phyloP scores from a whole-genome alignment of 768 basidiomycete genomes.

The Lactarius indigo region DNA sequence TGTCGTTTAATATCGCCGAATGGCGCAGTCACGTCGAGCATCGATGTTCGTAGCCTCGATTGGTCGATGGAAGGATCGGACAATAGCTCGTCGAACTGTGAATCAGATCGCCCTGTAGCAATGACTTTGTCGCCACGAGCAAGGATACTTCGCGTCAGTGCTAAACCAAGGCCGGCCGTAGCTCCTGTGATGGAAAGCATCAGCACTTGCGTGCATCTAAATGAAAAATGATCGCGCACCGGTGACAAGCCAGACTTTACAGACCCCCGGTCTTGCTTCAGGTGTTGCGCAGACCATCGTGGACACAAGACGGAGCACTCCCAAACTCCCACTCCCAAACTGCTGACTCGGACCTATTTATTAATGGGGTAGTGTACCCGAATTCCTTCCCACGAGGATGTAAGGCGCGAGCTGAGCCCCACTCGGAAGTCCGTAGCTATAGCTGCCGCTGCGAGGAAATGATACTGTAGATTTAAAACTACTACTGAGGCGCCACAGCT shows the following conservation, averaged over 20 bases:
- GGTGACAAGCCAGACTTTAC: slow-evolving; percentile 20
- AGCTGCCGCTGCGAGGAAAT: no score
- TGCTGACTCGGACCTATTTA: not conserved
- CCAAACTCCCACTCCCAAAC: not conserved
- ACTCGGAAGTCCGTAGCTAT: no score
- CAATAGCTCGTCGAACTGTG: slow-evolving; percentile 7
- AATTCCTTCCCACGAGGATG: not conserved
- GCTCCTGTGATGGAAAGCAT: slow-evolving; percentile 2
- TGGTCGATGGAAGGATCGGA: slow-evolving; percentile 2
- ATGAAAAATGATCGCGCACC: slow-evolving; percentile 1
- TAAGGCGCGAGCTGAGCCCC: not conserved
- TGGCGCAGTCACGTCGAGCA: slow-evolving; percentile 12
- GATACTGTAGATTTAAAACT: no score
- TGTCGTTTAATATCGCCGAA: slow-evolving; percentile 8
- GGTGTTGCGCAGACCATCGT: not conserved
- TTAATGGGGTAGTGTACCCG: not conserved
- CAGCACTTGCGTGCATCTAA: not conserved
- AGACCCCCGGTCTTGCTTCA: not conserved
- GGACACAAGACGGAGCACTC: not conserved
- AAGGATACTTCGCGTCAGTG: slow-evolving; percentile 5
- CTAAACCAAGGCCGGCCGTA: slow-evolving; percentile 16
- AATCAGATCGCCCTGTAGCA: slow-evolving; percentile 6
- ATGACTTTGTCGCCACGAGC: slow-evolving; percentile 20
- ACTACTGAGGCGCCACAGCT: no score
- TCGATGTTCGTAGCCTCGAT: slow-evolving; percentile 7